A percentile compares a stretch with the other conserved stretches of the same genome.
Evolutionary conservation across 192 early-diverging fungal species (phyloP).

Genomic region (Thamnidium elegans): DNA sequence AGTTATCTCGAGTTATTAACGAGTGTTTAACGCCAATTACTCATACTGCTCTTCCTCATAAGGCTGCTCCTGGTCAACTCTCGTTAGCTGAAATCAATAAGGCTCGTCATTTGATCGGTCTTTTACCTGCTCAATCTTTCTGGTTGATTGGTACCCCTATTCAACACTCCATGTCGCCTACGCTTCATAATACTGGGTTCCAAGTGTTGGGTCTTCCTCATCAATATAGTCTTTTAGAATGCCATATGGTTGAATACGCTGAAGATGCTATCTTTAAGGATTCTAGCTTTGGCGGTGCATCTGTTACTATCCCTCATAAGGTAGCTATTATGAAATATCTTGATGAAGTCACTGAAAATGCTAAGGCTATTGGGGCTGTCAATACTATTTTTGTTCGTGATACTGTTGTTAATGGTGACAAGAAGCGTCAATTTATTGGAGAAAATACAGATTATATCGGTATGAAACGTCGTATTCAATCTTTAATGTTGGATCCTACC

Average conservation of each 20-base stretch:
- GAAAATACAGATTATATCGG: constrained; percentile 98
- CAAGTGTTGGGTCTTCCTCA: constrained; percentile 80
- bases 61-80: constrained; percentile 94
- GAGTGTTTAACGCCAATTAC: constrained; percentile 93
- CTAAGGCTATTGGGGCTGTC: constrained; percentile 87
- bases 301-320: constrained; percentile 96
- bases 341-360: constrained; percentile 70
- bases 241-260: constrained; percentile 56
- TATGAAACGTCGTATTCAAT: constrained; percentile 65
- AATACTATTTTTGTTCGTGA: constrained; percentile 74
- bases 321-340: constrained; percentile 77
- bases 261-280: constrained; percentile 48
- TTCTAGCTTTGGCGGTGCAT: constrained; percentile 85
- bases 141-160: constrained; percentile 92
- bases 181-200: constrained; percentile 93
- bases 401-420: constrained; percentile 28
- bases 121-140: constrained; percentile 64
- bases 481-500: constrained; percentile 34
- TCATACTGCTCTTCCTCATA: constrained; percentile 69
- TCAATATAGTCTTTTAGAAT: constrained; percentile 74
- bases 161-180: constrained; percentile 83
- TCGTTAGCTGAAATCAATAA: constrained; percentile 75
- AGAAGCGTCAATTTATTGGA: constrained; percentile 57
- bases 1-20: constrained; percentile 87
- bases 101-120: constrained; percentile 66